A percentile compares a stretch with the other conserved stretches of the same genome.
These are phyloP conservation scores for Heterobasidion irregulare DNA, from an alignment of 1,284 basidiomycete species.

Conservation along the genomic window DNA sequence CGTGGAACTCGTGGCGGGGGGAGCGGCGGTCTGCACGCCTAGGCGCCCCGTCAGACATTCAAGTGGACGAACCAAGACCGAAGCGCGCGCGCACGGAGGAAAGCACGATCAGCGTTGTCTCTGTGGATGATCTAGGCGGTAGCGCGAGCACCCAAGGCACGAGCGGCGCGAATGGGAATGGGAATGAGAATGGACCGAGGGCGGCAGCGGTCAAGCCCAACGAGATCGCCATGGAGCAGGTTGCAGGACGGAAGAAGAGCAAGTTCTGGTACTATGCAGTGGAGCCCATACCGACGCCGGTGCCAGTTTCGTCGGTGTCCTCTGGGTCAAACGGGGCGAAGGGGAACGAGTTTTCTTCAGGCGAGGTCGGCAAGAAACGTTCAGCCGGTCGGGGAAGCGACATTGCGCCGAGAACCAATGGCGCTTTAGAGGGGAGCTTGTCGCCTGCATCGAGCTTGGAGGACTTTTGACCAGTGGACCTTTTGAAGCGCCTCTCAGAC, in stretches of 20 bases:
- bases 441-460: slow-evolving; percentile 24
- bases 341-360: slow-evolving; percentile 2
- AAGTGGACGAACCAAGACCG: slow-evolving; percentile 38
- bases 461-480: slow-evolving; percentile 16
- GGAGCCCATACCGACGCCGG: slow-evolving; percentile 40
- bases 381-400: background rate
- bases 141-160: slow-evolving; percentile 17
- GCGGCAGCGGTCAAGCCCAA: slow-evolving; percentile 57
- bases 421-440: slow-evolving; percentile 18
- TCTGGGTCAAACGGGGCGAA: slow-evolving; percentile 6
- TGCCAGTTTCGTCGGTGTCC: slow-evolving; percentile 3
- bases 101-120: slow-evolving; percentile 52
- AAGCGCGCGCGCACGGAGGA: slow-evolving; percentile 72
- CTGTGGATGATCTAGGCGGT: slow-evolving; percentile 17
- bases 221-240: slow-evolving; percentile 61
- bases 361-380: slow-evolving; percentile 1
- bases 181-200: slow-evolving; percentile 22
- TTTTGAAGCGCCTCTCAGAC: background rate
- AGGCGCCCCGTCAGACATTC: slow-evolving; percentile 42
- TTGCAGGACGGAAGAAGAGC: slow-evolving; percentile 70
- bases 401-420: background rate
- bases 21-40: slow-evolving; percentile 67
- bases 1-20: slow-evolving; percentile 53
- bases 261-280: slow-evolving; percentile 81
- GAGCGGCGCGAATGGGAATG: slow-evolving; percentile 24